Conservation (phyloP, 805 yeast genomes). For the Kregervanrija fluxuum region DNA sequence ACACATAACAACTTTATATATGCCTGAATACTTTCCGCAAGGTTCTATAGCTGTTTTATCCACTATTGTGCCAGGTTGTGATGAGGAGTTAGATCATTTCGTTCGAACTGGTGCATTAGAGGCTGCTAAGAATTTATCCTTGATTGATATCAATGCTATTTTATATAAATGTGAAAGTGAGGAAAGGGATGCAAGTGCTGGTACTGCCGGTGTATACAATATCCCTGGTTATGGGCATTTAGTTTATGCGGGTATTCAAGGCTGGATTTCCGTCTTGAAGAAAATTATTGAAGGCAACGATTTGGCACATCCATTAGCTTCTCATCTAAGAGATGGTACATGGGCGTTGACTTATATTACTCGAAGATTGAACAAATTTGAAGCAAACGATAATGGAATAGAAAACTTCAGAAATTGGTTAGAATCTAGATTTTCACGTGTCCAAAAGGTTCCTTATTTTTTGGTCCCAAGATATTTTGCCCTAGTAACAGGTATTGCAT, state of each 20-base stretch:
- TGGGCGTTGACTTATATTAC: conserved; percentile 86
- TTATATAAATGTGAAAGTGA: conserved; percentile 79
- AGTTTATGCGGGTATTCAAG: conserved; percentile 87
- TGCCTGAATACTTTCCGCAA: conserved; percentile 67
- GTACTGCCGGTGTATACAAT: conserved; percentile 63
- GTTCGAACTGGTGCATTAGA: conserved; percentile 71
- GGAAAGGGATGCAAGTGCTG: conserved; percentile 74
- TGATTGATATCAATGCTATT: conserved; percentile 68
- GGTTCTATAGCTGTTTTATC: conserved; percentile 85
- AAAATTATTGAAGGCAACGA: conserved; percentile 61
- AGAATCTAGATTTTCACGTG: conserved; percentile 49
- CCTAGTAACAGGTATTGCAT: conserved; percentile 71
- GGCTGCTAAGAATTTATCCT: conserved; percentile 53
- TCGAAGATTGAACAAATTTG: conserved; percentile 52
- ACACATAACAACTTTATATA: conserved; percentile 43
- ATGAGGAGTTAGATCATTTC: conserved; percentile 53
- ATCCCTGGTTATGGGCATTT: conserved; percentile 70
- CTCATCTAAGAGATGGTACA: conserved; percentile 70
- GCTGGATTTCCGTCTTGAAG: conserved; percentile 73
- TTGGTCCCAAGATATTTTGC: conserved; percentile 85
- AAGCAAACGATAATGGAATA: conserved; percentile 37
- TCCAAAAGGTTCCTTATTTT: conserved; percentile 66
- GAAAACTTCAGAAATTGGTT: conserved; percentile 65
- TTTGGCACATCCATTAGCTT: conserved; percentile 76
- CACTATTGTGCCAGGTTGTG: conserved; percentile 62